Evolutionary conservation across 2,329 filamentous ascomycete species (phyloP), one percentile per base, ranked within the genome.

Genomic region (Fusarium avenaceum): DNA sequence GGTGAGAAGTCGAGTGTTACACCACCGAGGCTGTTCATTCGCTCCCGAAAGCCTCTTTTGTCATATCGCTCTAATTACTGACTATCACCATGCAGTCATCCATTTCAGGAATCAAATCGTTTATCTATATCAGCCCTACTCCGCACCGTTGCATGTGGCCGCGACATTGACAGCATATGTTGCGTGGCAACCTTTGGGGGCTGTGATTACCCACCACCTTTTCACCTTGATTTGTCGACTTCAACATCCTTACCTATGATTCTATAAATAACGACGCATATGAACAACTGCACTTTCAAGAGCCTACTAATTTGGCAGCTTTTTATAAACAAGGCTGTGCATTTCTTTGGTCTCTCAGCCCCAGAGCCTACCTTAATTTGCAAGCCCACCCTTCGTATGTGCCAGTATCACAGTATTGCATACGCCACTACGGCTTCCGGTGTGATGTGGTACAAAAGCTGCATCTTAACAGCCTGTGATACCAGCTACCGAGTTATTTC

Each of bases 41-140:
- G 20, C 26, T 40, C 17, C 22, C 30, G 11, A 3, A 45, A 61
- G 54, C 26, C 54, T 33, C 26, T 52, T 44, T 10, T 14, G 19
- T 39, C 17, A 39, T 10, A 3, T 3, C 8, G 1, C 8, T 2
- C 11, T 9, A 6, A 0, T n/a, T 7, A 20, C 33, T 35, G 14
- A 33, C 28, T 24, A 22, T 19, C 13, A 4, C 10, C 17, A 61
- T 59, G 45, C 32, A 45, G 54, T 40, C 55, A 52, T 39, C 44
- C 11, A 38, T 55, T 20, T 8, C 7, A 15, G 6, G 14, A 30
- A n/a, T 10, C 54, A 20, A 39, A 33, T 33, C 2, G 11, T 33
- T 33, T 32, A 45, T 39, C 32, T 20, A 15, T 9, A 32, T 7
- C 24, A 17, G 30, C 38, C 20, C 15, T 40, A 14, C 15, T 33